Evolutionary conservation across 371 early-diverging fungal genomes (phyloP).

Genomic region (Rhizopus delemar): DNA sequence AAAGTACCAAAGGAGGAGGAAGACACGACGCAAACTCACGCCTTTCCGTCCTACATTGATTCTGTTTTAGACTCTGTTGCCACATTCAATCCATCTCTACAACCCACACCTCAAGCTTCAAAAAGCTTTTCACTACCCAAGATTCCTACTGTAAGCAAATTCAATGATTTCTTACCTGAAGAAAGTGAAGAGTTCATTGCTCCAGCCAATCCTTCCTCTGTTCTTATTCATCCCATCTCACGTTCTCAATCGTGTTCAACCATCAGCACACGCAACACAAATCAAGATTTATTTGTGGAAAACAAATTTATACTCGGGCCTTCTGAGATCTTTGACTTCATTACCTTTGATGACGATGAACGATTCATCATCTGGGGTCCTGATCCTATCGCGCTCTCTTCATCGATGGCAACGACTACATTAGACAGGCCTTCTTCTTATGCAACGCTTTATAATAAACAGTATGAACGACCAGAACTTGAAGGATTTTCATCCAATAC

Average conservation of each 20-base stretch:
- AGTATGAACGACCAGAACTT: slow-evolving; percentile 21
- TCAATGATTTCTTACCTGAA: slow-evolving; percentile 30
- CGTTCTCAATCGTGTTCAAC: slow-evolving; percentile 19
- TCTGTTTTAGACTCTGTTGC: slow-evolving; percentile 31
- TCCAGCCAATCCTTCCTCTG: slow-evolving; percentile 34
- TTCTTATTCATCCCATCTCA: slow-evolving; percentile 18
- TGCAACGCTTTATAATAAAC: slow-evolving; percentile 25
- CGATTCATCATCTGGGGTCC: slow-evolving; percentile 60
- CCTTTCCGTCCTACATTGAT: slow-evolving; percentile 29
- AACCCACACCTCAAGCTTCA: slow-evolving; percentile 18
- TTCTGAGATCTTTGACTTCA: slow-evolving; percentile 54
- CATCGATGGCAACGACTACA: slow-evolving; percentile 36
- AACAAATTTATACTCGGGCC: slow-evolving; percentile 18
- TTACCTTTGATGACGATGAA: slow-evolving; percentile 57
- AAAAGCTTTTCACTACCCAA: slow-evolving; percentile 33
- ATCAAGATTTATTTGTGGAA: not conserved
- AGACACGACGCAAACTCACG: not conserved
- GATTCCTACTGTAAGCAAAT: slow-evolving; percentile 46
- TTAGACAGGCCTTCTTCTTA: slow-evolving; percentile 25
- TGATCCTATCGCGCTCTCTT: slow-evolving; percentile 41
- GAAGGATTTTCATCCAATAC: slow-evolving; percentile 44
- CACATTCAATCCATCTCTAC: slow-evolving; percentile 7
- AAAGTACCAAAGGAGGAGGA: not conserved
- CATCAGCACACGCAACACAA: not conserved
- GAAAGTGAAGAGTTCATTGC: slow-evolving; percentile 21